Conservation (phyloP, 2,329 filamentous ascomycete genomes). For the Diaporthe vexans region DNA sequence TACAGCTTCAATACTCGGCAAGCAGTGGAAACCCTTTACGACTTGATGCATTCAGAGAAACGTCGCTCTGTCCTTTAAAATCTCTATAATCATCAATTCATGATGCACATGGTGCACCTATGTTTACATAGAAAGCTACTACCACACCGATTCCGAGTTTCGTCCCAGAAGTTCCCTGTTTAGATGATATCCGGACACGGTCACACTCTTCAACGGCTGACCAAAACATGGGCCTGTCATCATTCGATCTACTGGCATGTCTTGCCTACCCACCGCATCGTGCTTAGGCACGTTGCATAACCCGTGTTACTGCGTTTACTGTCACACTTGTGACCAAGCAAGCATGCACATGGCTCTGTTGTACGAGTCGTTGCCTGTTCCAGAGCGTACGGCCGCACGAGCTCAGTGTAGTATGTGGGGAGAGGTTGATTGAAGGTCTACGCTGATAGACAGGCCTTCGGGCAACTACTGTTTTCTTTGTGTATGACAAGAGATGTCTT, state of each 20-base stretch:
- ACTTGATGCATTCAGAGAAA: too few species aligned
- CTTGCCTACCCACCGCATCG: conserved; percentile 18
- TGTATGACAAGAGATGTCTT: background rate
- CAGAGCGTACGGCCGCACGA: conserved; percentile 14
- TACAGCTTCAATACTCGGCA: too few species aligned
- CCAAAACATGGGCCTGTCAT: background rate
- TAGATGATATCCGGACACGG: too few species aligned
- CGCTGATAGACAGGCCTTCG: background rate
- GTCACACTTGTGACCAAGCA: conserved; percentile 13
- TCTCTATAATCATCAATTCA: too few species aligned
- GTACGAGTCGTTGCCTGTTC: background rate
- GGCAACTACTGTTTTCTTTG: background rate
- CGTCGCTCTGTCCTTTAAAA: background rate
- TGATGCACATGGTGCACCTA: background rate
- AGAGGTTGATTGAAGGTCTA: background rate
- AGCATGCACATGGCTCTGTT: conserved; percentile 2
- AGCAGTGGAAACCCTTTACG: too few species aligned
- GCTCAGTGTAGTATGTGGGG: background rate
- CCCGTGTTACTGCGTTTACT: conserved; percentile 12
- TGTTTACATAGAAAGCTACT: background rate
- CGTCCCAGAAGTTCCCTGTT: too few species aligned
- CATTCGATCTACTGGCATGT: background rate
- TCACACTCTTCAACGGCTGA: background rate
- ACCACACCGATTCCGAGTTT: background rate
- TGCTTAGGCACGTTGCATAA: conserved; percentile 25